Evolutionary conservation across 352 stramenopile species (phyloP).

Genomic region (Globisporangium uncinulatum): DNA sequence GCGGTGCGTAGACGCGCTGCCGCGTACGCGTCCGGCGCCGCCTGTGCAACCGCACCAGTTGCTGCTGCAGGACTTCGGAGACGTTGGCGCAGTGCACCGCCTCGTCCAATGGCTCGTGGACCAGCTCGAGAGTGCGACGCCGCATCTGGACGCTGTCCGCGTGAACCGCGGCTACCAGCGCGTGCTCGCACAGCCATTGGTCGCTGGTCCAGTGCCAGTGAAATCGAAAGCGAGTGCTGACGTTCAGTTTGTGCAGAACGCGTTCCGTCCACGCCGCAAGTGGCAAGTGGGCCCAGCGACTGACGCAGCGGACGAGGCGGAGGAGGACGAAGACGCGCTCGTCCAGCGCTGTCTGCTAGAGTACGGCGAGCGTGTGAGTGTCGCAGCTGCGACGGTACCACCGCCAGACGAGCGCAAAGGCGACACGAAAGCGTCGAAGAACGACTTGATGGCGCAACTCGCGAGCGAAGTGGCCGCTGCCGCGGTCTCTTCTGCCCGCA

Average conservation of each 20-base stretch:
- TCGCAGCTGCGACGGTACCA: slow-evolving; percentile 3
- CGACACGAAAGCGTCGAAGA: neutral
- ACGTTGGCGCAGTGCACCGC: slow-evolving; percentile 49
- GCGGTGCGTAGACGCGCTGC: slow-evolving; percentile 34
- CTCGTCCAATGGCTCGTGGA: slow-evolving; percentile 54
- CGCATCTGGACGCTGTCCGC: slow-evolving; percentile 36
- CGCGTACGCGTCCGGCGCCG: slow-evolving; percentile 19
- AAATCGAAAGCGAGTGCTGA: slow-evolving; percentile 29
- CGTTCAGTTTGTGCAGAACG: slow-evolving; percentile 30
- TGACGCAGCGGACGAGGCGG: slow-evolving; percentile 10
- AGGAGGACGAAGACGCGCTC: slow-evolving; percentile 54
- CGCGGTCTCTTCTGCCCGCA: neutral
- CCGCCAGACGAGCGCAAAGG: neutral
- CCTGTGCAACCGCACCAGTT: slow-evolving; percentile 65
- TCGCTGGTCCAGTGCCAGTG: neutral
- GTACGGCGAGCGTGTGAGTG: slow-evolving; percentile 58
- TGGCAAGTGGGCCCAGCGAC: slow-evolving; percentile 40
- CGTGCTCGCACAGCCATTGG: slow-evolving; percentile 5
- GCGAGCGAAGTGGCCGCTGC: slow-evolving; percentile 40
- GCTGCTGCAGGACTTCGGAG: slow-evolving; percentile 72
- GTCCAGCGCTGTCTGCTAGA: slow-evolving; percentile 80
- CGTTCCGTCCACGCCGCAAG: slow-evolving; percentile 32
- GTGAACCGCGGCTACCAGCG: slow-evolving; percentile 25
- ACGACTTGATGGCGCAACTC: slow-evolving; percentile 33
- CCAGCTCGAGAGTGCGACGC: slow-evolving; percentile 17